A percentile compares a stretch with the other conserved stretches of the same genome.
These are phyloP conservation scores for Prunella vulgaris DNA, from an alignment of 257 asterid genomes.

Conservation along the genomic window DNA sequence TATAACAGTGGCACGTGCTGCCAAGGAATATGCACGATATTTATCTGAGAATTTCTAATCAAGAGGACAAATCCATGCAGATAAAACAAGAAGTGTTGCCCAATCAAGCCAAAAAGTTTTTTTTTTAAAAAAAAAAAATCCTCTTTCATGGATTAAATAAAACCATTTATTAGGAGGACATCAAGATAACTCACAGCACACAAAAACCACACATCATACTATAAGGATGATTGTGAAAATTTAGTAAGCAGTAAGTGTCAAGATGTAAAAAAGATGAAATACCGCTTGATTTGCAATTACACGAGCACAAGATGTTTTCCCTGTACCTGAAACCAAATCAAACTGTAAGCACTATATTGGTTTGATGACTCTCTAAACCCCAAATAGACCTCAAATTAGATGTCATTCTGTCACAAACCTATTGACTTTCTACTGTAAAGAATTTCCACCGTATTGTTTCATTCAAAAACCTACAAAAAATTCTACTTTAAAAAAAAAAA, in stretches of 20 bases:
- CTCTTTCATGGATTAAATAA: neutral
- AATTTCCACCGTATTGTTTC: neutral
- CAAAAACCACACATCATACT: neutral
- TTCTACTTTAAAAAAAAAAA: neutral
- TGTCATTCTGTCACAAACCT: neutral
- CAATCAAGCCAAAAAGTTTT: neutral
- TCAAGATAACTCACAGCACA: neutral
- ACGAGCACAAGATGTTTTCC: slow-evolving; percentile 98
- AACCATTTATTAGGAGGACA: neutral
- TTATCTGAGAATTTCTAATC: slow-evolving; percentile 16
- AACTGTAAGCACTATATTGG: slow-evolving; percentile 8
- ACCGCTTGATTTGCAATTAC: slow-evolving; percentile 95
- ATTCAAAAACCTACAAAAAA: neutral
- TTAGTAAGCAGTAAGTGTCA: slow-evolving; percentile 16
- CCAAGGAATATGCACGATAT: slow-evolving; percentile 15
- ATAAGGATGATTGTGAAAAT: neutral
- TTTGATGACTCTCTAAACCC: slow-evolving; percentile 1
- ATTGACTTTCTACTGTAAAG: neutral
- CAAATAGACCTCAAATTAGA: neutral
- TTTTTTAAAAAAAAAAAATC: neutral
- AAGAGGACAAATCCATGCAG: slow-evolving; percentile 6
- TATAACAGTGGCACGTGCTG: slow-evolving; percentile 87
- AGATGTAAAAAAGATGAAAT: slow-evolving; percentile 23
- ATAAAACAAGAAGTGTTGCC: neutral
- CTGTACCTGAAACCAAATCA: slow-evolving; percentile 74